phyloP scores from a whole-genome alignment of 371 early-diverging fungal species.

The Zancudomyces culisetae region DNA sequence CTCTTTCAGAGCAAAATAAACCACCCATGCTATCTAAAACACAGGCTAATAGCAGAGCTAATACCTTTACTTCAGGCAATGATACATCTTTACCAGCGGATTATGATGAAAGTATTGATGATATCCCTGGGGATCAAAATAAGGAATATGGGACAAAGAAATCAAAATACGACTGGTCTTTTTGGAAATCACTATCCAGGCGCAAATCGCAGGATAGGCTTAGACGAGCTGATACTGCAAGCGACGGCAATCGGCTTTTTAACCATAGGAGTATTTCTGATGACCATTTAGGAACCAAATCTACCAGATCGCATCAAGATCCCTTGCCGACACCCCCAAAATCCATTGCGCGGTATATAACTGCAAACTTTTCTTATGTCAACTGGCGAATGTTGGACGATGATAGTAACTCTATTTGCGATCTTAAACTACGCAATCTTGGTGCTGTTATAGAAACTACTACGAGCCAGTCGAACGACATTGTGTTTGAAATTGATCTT shows the following conservation, averaged over 20 bases:
- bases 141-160: background rate
- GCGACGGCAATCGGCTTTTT: background rate
- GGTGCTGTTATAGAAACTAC: conserved; percentile 17
- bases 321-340: background rate
- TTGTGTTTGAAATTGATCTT: conserved; percentile 47
- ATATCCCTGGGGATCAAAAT: background rate
- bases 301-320: background rate
- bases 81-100: background rate
- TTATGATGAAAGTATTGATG: background rate
- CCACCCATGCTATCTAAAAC: background rate
- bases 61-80: too few relatives aligned
- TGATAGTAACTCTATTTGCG: conserved; percentile 22
- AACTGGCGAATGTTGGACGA: conserved; percentile 26
- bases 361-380: conserved; percentile 17
- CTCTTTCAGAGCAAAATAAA: background rate
- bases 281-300: too few relatives aligned
- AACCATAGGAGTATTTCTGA: background rate
- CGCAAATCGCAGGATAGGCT: background rate
- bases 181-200: background rate
- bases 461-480: conserved; percentile 25
- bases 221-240: background rate
- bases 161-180: background rate
- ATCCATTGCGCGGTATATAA: conserved; percentile 20
- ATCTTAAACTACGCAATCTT: conserved; percentile 18
- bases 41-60: background rate